A percentile compares a stretch with the other conserved stretches of the same genome.
Evolutionary conservation across 2,329 filamentous ascomycete genomes (phyloP).

Genomic region (Botrytis fabae): DNA sequence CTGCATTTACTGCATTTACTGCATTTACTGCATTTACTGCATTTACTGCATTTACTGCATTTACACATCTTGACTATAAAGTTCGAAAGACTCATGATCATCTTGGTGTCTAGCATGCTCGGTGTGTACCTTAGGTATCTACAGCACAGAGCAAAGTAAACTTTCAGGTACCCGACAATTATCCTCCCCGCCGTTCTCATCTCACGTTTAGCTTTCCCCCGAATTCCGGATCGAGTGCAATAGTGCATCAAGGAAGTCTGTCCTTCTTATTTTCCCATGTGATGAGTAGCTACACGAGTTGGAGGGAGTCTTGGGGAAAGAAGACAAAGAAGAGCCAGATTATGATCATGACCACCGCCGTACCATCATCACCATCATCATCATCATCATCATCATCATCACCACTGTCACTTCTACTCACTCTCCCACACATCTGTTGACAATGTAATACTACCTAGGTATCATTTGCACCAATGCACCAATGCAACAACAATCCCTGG

Average conservation of each 20-base stretch:
- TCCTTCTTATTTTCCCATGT: not conserved
- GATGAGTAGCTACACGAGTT: conserved; percentile 6
- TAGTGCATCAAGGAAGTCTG: not conserved
- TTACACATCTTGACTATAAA: conserved; percentile 2
- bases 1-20: conserved; percentile 1
- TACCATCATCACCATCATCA: not conserved
- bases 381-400: not conserved
- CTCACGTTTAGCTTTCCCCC: not conserved
- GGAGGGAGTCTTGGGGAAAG: not conserved
- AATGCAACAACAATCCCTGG: conserved; percentile 6
- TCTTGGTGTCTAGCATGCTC: not conserved
- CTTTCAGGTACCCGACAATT: not conserved
- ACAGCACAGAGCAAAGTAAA: not conserved
- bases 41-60: not conserved
- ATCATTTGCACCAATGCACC: not conserved
- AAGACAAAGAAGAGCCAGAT: too few species aligned
- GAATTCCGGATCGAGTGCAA: not conserved
- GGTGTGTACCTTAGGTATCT: not conserved
- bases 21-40: not conserved
- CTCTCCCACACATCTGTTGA: not conserved
- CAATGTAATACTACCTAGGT: not conserved
- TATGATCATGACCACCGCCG: not conserved
- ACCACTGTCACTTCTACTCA: not conserved
- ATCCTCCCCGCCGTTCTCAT: not conserved
- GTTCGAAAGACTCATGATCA: conserved; percentile 18